Evolutionary conservation across 192 early-diverging fungal species (phyloP).

Genomic region (Backusella parvicylindrica): DNA sequence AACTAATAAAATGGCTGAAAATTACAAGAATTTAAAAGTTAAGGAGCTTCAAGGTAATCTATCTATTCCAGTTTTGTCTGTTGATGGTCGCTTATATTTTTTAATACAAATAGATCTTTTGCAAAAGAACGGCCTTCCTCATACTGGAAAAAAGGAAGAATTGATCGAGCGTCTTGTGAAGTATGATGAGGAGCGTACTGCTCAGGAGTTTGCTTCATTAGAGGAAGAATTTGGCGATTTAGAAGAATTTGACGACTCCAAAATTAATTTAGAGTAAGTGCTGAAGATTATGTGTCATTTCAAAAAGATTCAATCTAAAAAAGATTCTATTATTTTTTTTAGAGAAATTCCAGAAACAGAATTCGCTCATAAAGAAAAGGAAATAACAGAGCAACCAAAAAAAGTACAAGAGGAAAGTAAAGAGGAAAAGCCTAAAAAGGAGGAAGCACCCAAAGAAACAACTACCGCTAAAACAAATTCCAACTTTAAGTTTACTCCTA

Average conservation of each 20-base stretch:
- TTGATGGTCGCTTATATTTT: neutral
- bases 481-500: constrained; percentile 38
- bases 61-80: neutral
- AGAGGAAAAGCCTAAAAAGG: neutral
- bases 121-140: constrained; percentile 47
- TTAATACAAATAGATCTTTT: constrained; percentile 38
- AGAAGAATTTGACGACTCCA: constrained; percentile 35
- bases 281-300: neutral
- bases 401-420: neutral
- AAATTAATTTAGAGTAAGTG: constrained; percentile 35
- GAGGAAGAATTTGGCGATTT: constrained; percentile 30
- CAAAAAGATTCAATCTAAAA: neutral
- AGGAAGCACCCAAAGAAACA: neutral
- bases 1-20: constrained; percentile 17
- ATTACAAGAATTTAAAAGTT: constrained; percentile 45
- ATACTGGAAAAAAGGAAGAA: constrained; percentile 65
- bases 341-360: constrained; percentile 7
- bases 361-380: neutral
- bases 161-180: constrained; percentile 57
- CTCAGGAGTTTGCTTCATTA: constrained; percentile 24
- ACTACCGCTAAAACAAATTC: constrained; percentile 26
- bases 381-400: neutral
- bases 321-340: neutral
- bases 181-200: constrained; percentile 46
- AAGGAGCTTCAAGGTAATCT: constrained; percentile 46